phyloP scores from a whole-genome alignment of 768 basidiomycete species.

The Pleurotus giganteus region DNA sequence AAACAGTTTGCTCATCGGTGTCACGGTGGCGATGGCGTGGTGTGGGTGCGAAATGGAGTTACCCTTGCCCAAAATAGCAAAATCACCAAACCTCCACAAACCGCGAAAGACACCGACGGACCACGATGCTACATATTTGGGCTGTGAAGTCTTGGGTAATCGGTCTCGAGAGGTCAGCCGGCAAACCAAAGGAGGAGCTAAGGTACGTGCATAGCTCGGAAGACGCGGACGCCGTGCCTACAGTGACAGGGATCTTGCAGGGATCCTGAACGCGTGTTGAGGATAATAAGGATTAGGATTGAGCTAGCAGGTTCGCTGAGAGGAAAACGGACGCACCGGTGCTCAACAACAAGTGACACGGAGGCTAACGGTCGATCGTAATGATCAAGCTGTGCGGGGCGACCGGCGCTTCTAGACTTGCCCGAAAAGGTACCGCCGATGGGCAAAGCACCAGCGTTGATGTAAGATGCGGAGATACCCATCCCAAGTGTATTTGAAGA shows the following conservation, averaged over 20 bases:
- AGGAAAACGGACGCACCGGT: background rate
- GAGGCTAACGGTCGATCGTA: background rate
- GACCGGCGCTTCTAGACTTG: too few relatives aligned
- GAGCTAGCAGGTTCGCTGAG: conserved; percentile 5
- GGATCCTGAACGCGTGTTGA: background rate
- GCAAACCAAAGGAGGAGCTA: conserved; percentile 1
- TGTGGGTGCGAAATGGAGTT: background rate
- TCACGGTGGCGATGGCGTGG: conserved; percentile 10
- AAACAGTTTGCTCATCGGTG: background rate
- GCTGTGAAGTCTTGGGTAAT: background rate
- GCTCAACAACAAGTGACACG: background rate
- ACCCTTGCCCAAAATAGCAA: conserved; percentile 4
- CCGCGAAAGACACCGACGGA: background rate
- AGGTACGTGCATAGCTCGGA: background rate
- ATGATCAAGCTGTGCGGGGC: too few relatives aligned
- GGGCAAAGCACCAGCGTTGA: too few relatives aligned
- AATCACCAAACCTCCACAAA: background rate
- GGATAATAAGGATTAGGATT: conserved; percentile 2
- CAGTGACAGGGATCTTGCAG: background rate
- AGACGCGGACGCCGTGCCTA: conserved; percentile 5
- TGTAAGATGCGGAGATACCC: too few relatives aligned
- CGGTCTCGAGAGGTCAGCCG: background rate
- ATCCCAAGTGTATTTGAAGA: too few relatives aligned
- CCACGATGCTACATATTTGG: conserved; percentile 6
- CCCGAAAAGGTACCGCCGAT: too few relatives aligned